phyloP scores from a whole-genome alignment of 352 stramenopile species.

The Globisporangium cystogenes region DNA sequence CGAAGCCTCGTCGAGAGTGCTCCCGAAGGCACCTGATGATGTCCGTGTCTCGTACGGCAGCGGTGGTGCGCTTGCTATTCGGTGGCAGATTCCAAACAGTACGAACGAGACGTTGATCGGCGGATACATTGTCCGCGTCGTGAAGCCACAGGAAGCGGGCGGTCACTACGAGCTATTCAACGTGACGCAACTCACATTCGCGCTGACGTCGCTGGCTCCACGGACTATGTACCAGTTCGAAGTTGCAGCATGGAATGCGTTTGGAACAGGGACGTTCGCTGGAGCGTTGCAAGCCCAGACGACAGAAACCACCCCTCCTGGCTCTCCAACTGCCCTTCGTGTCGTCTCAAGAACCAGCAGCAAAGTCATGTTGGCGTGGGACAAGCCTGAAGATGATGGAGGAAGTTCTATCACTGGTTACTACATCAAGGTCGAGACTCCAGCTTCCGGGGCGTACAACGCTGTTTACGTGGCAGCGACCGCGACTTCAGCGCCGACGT shows the following conservation, averaged over 20 bases:
- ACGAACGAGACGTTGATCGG: not conserved
- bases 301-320: slow-evolving; percentile 22
- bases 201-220: slow-evolving; percentile 27
- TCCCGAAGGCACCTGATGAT: slow-evolving; percentile 16
- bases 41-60: slow-evolving; percentile 18
- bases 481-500: not conserved
- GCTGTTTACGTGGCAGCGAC: not conserved
- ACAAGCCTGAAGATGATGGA: slow-evolving; percentile 26
- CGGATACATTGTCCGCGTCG: slow-evolving; percentile 38
- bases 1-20: slow-evolving; percentile 23
- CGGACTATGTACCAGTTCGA: slow-evolving; percentile 27
- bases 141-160: slow-evolving; percentile 4
- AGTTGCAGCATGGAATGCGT: slow-evolving; percentile 43
- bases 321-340: slow-evolving; percentile 16
- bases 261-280: slow-evolving; percentile 34
- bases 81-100: slow-evolving; percentile 15
- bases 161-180: slow-evolving; percentile 35
- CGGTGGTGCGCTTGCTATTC: slow-evolving; percentile 45
- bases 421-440: not conserved
- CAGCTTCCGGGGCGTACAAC: not conserved
- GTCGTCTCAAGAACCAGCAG: slow-evolving; percentile 9
- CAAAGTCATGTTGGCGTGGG: slow-evolving; percentile 28
- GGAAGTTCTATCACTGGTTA: slow-evolving; percentile 25
- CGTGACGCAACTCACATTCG: slow-evolving; percentile 23
- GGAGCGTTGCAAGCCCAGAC: slow-evolving; percentile 18